A percentile compares a stretch with the other conserved stretches of the same genome.
These are phyloP conservation scores for Globisporangium cystogenes DNA, from an alignment of 352 stramenopile species.

Conservation along the genomic window DNA sequence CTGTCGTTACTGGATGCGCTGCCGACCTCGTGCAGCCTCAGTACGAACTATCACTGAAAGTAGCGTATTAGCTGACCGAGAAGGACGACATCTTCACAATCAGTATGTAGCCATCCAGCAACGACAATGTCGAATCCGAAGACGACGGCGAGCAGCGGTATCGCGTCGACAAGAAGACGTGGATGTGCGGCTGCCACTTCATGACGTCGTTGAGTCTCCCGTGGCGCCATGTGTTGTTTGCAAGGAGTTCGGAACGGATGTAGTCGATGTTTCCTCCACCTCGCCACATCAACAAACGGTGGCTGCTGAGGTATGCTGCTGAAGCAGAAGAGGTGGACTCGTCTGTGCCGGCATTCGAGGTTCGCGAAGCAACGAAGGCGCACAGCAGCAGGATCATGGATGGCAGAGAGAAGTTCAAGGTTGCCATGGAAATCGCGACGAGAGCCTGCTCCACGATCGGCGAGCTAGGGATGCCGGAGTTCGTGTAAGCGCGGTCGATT, in stretches of 20 bases:
- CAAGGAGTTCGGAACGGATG: not conserved
- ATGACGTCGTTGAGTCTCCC: not conserved
- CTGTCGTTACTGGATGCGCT: not conserved
- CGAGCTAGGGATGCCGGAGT: not conserved
- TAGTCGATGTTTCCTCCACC: not conserved
- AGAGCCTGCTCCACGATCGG: not conserved
- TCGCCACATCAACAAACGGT: not conserved
- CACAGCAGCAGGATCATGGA: not conserved
- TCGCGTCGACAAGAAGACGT: not conserved
- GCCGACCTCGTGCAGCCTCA: not conserved
- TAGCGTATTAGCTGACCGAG: not conserved
- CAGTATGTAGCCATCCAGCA: not conserved
- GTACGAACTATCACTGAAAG: not conserved
- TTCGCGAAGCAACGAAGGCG: not conserved
- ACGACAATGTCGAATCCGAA: not conserved
- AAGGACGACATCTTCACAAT: not conserved
- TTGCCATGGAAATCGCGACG: not conserved
- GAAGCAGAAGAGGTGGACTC: not conserved
- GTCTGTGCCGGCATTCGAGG: not conserved
- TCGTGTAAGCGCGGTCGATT: not conserved
- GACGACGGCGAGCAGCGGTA: not conserved
- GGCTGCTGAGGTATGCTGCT: not conserved
- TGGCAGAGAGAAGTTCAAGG: not conserved
- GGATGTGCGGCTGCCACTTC: not conserved
- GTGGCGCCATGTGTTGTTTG: not conserved